These are phyloP conservation scores for Geranomyces variabilis DNA, from an alignment of 192 early-diverging fungal species.

Conservation along the genomic window DNA sequence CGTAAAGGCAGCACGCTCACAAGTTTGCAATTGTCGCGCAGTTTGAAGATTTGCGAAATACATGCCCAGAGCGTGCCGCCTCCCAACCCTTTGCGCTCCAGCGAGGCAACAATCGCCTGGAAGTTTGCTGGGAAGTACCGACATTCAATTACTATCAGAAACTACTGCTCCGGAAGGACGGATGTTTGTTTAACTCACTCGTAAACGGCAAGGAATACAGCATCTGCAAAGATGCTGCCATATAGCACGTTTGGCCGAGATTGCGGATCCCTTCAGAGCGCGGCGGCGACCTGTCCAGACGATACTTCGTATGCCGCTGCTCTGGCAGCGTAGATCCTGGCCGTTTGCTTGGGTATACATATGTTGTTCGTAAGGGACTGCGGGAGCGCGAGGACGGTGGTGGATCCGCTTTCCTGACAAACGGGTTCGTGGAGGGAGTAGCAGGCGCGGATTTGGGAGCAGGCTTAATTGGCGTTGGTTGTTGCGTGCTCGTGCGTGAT, in stretches of 20 bases:
- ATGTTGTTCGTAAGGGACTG: background rate
- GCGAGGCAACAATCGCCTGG: background rate
- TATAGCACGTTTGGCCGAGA: slow-evolving; percentile 69
- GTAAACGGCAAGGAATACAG: slow-evolving; percentile 62
- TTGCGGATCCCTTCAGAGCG: slow-evolving; percentile 58
- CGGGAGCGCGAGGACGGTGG: background rate
- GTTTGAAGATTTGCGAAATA: slow-evolving; percentile 2
- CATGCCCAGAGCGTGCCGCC: background rate
- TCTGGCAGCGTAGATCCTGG: background rate
- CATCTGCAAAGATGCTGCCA: slow-evolving; percentile 65
- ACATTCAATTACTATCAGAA: no score
- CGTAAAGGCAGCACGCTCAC: slow-evolving; percentile 11
- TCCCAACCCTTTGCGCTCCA: background rate
- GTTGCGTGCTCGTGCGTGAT: background rate
- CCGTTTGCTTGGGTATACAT: background rate
- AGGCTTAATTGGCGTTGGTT: background rate
- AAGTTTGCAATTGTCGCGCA: slow-evolving; percentile 9
- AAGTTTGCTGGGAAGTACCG: background rate
- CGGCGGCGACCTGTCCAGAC: background rate
- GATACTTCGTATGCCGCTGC: slow-evolving; percentile 6
- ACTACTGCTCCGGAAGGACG: no score
- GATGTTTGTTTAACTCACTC: slow-evolving; percentile 14
- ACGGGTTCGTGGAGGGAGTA: background rate
- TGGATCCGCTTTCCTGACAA: background rate
- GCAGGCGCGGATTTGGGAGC: background rate